Percentiles rank a stretch among this genome's conserved stretches.
These are phyloP conservation scores for Castanospermum australe DNA, from an alignment of 306 rosid species.

Conservation along the genomic window DNA sequence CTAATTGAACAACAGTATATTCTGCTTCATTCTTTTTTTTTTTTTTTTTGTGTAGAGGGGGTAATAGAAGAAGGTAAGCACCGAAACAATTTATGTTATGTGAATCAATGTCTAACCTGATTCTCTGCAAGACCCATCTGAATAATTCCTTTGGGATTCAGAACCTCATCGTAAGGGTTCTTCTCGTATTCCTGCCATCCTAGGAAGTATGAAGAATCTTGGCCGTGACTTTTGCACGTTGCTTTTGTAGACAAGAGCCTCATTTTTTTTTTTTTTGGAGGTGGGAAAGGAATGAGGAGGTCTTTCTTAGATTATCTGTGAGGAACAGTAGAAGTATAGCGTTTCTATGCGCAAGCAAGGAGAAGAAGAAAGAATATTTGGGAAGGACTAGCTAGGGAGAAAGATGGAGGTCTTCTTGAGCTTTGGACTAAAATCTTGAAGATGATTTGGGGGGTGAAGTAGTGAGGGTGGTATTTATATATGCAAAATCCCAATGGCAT, in stretches of 20 bases:
- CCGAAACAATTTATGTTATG: background rate
- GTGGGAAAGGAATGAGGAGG: background rate
- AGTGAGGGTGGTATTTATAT: constrained; percentile 45
- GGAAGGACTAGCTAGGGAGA: background rate
- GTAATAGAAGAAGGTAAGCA: too few relatives aligned
- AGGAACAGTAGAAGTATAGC: background rate
- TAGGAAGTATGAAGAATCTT: constrained; percentile 90
- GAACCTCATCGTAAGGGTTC: constrained; percentile 62
- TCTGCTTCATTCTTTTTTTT: too few relatives aligned
- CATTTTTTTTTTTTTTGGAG: constrained; percentile 37
- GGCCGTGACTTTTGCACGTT: constrained; percentile 81
- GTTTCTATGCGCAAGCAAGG: background rate
- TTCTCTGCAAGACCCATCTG: constrained; percentile 98
- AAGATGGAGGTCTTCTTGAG: background rate
- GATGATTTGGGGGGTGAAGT: constrained; percentile 33
- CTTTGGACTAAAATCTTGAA: background rate
- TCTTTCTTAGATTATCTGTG: background rate
- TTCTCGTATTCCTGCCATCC: constrained; percentile 96
- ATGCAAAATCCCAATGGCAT: background rate
- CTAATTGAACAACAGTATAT: background rate
- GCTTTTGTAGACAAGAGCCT: constrained; percentile 67
- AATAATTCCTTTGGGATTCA: constrained; percentile 77
- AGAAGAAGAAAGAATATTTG: constrained; percentile 2
- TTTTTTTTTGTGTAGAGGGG: too few relatives aligned
- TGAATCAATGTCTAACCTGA: constrained; percentile 45